These are phyloP conservation scores for Ophiostoma tasmaniense DNA, from an alignment of 2,329 filamentous ascomycete species.

Conservation along the genomic window DNA sequence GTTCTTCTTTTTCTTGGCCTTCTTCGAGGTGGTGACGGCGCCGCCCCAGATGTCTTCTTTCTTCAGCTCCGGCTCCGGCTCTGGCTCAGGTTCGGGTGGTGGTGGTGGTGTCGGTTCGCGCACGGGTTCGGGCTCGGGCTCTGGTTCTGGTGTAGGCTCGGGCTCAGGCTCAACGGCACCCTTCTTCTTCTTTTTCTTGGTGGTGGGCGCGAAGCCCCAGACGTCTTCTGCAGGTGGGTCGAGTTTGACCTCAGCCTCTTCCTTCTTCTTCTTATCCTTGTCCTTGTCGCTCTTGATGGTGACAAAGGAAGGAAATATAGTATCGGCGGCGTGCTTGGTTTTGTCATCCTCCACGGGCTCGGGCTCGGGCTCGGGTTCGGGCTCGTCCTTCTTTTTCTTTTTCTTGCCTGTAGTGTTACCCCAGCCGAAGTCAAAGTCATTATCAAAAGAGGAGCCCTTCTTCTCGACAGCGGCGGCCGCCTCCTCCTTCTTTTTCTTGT, in stretches of 20 bases:
- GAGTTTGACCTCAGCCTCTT: slow-evolving; percentile 6
- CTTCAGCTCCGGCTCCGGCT: slow-evolving; percentile 12
- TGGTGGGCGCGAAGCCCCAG: slow-evolving; percentile 12
- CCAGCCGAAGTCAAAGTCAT: slow-evolving; percentile 7
- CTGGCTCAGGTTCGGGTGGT: slow-evolving; percentile 9
- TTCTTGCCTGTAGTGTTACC: background rate
- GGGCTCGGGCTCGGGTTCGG: slow-evolving; percentile 17
- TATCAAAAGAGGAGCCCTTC: background rate
- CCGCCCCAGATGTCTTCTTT: slow-evolving; percentile 22
- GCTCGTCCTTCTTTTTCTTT: slow-evolving; percentile 22
- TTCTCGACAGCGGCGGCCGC: background rate
- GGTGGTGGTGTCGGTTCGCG: slow-evolving; percentile 17
- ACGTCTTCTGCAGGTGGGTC: slow-evolving; percentile 20
- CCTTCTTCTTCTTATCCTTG: slow-evolving; percentile 10
- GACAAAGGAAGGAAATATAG: slow-evolving; percentile 1
- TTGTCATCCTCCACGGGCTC: background rate
- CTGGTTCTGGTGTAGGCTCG: slow-evolving; percentile 19
- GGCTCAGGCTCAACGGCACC: slow-evolving; percentile 17
- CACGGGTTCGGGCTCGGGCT: slow-evolving; percentile 7
- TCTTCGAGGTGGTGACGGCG: slow-evolving; percentile 17
- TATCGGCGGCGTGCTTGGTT: background rate
- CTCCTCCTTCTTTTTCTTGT: slow-evolving; percentile 23
- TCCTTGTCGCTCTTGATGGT: slow-evolving; percentile 16
- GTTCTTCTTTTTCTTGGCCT: slow-evolving; percentile 20
- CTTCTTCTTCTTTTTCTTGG: slow-evolving; percentile 11